Percentiles rank a stretch among this genome's conserved stretches.
These are phyloP conservation scores for Gaultheria prostrata DNA, from an alignment of 148 eudicot genomes.

Conservation along the genomic window DNA sequence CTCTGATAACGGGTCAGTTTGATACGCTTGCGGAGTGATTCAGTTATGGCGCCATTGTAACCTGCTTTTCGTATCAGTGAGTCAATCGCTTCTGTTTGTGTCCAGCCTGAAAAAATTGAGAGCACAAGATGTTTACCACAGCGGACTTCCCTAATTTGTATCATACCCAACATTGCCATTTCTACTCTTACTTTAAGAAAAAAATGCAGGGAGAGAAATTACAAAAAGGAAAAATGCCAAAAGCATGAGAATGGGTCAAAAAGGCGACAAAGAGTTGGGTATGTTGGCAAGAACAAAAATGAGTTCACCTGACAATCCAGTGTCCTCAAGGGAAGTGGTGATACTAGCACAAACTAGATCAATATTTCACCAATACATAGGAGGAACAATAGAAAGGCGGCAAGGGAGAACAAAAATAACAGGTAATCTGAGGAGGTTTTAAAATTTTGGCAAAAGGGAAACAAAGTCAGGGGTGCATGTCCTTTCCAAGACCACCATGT, in stretches of 20 bases:
- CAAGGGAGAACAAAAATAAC: neutral
- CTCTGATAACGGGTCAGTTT: constrained; percentile 85
- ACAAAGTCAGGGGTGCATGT: neutral
- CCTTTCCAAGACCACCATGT: constrained; percentile 3
- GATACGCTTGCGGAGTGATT: constrained; percentile 60
- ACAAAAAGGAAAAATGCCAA: neutral
- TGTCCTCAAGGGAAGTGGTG: neutral
- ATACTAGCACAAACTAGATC: neutral
- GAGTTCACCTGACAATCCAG: neutral
- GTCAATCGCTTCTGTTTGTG: constrained; percentile 73
- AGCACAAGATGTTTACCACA: neutral
- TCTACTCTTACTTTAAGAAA: neutral
- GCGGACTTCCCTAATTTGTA: neutral
- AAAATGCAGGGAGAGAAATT: neutral
- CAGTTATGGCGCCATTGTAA: constrained; percentile 66
- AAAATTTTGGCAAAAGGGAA: neutral
- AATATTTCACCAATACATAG: neutral
- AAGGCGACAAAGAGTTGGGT: neutral
- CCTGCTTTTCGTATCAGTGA: constrained; percentile 84
- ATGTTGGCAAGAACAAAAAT: neutral
- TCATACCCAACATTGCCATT: neutral
- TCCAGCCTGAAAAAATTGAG: constrained; percentile 63
- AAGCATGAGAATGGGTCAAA: neutral
- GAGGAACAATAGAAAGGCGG: neutral
- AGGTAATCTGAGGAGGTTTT: neutral